Base-by-base conservation (phyloP, 2,329 filamentous ascomycete species). In the Paradendryphiella salina region DNA sequence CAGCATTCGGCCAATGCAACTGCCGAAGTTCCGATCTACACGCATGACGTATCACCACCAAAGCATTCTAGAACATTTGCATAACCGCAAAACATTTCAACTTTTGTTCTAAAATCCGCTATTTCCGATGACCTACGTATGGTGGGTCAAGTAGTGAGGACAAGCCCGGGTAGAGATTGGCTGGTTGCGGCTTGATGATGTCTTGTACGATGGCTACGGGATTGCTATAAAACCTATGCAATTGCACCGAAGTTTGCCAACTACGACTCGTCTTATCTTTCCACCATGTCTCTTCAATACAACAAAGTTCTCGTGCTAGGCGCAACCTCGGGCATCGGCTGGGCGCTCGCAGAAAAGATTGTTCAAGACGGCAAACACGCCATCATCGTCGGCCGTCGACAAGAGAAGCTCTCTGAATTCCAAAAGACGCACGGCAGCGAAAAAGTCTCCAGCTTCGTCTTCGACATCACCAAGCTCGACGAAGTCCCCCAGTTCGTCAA, bases 221-320 rank as follows among this genome's bases (percentile, higher is more conserved):
- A 5, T 33, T 21, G 35, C 6, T 50, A 46, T 45, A 50, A 50
- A 50, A 31, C 29, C 18, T 32, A 21, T 10, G 13, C 3, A 11
- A 26, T 26, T 3, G 18, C 36, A 11, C 21, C 6, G n/a, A 20
- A 8, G 7, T 3, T 31, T 28, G 11, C 1, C 23, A 10, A 2
- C 9, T 10, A 10, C 32, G 40, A 5, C 33, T 13, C 5, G 14
- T 26, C 13, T 11, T 8, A 8, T 20, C 7, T 26, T 3, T 21
- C 59, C 46, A 69, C 49, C 53, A 74, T 80, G 79, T 61, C 73
- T 53, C 71, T 78, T 51, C 66, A 67, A 31, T 82, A 81, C 71
- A 79, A 77, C 56, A 80, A 81, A 65, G 73, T 81, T 15, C 75
- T 82, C 7, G 66, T 83, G 21, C 70, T 83, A 8, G 81, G 81